Evolutionary conservation across 441 rosid genomes (phyloP).

Genomic region (Erysimum cheiri): DNA sequence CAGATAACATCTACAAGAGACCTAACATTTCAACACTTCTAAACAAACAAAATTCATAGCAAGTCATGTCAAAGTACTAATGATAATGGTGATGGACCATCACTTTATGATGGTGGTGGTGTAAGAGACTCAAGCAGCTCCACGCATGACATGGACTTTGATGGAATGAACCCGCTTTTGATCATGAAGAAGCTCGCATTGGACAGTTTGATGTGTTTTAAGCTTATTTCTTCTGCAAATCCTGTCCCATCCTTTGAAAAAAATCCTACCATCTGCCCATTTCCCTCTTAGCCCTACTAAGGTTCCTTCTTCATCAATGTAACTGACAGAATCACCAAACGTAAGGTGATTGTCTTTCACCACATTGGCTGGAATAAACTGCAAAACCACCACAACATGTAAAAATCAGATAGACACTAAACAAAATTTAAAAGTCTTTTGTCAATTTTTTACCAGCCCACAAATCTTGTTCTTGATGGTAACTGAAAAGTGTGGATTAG

Average conservation of each 20-base stretch:
- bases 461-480: constrained; percentile 15
- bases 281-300: constrained; percentile 18
- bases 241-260: constrained; percentile 38
- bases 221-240: constrained; percentile 40
- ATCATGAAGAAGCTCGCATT: constrained; percentile 28
- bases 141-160: constrained; percentile 8
- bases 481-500: constrained; percentile 9
- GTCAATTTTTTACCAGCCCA: constrained; percentile 33
- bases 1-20: neutral
- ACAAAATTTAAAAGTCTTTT: neutral
- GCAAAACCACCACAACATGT: constrained; percentile 1
- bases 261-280: constrained; percentile 27
- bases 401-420: neutral
- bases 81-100: neutral
- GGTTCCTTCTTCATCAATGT: constrained; percentile 33
- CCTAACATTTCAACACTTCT: neutral
- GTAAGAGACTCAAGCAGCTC: constrained; percentile 17
- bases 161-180: constrained; percentile 16
- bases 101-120: neutral
- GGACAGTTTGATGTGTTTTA: neutral
- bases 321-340: neutral
- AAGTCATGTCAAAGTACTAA: neutral
- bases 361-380: constrained; percentile 36
- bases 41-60: constrained; percentile 16
- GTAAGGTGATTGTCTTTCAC: neutral